phyloP scores from a whole-genome alignment of 2,329 filamentous ascomycete species.

The Botrytis medusae region DNA sequence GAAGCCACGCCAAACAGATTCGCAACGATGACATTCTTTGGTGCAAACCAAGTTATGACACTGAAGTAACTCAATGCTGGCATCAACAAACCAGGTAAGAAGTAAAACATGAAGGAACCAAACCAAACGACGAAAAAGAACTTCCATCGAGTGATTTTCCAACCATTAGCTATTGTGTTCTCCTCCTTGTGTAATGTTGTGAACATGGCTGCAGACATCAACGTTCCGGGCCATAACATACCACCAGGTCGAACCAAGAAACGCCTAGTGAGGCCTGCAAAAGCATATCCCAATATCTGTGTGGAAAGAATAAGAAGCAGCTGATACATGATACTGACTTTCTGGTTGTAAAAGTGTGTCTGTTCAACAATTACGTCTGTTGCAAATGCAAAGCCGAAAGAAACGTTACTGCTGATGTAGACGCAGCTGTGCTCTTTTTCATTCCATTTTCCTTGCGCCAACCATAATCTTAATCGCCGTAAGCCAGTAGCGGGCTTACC shows the following conservation, averaged over 20 bases:
- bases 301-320: slow-evolving; percentile 81
- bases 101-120: slow-evolving; percentile 76
- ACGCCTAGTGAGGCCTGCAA: slow-evolving; percentile 76
- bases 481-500: slow-evolving; percentile 26
- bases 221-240: slow-evolving; percentile 88
- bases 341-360: slow-evolving; percentile 83
- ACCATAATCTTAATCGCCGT: slow-evolving; percentile 63
- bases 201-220: slow-evolving; percentile 90
- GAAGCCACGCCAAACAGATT: slow-evolving; percentile 87
- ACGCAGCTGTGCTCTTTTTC: slow-evolving; percentile 87
- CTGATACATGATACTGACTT: slow-evolving; percentile 74
- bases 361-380: slow-evolving; percentile 91
- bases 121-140: slow-evolving; percentile 78
- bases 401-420: slow-evolving; percentile 86
- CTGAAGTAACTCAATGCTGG: slow-evolving; percentile 87
- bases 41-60: slow-evolving; percentile 84
- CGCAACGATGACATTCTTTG: slow-evolving; percentile 79
- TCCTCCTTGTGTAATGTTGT: slow-evolving; percentile 81
- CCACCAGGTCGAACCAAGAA: slow-evolving; percentile 82
- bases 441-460: slow-evolving; percentile 80
- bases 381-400: slow-evolving; percentile 85
- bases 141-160: slow-evolving; percentile 77
- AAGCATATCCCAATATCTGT: slow-evolving; percentile 82
- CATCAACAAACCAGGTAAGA: slow-evolving; percentile 78
- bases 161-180: slow-evolving; percentile 78